Evolutionary conservation across 352 stramenopile genomes (phyloP).

Genomic region (Elongisporangium anandrum): DNA sequence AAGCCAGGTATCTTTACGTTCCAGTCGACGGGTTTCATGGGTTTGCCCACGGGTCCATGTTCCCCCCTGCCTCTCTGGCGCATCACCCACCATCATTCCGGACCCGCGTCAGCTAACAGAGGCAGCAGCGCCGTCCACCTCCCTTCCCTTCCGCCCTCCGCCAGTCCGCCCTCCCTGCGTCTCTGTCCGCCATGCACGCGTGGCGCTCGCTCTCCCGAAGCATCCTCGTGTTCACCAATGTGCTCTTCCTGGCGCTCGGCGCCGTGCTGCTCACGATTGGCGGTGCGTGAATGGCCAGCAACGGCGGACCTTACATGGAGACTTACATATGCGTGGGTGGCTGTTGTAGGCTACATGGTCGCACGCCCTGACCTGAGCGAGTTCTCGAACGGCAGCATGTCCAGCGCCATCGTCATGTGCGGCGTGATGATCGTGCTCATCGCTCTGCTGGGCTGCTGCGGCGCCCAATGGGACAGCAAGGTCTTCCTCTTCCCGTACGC

Average conservation of each 20-base stretch:
- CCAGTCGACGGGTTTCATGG: background rate
- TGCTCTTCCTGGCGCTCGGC: slow-evolving; percentile 82
- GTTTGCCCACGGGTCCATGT: background rate
- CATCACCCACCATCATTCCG: background rate
- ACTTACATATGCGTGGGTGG: slow-evolving; percentile 7
- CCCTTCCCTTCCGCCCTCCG: background rate
- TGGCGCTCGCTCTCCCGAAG: slow-evolving; percentile 75
- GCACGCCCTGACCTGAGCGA: slow-evolving; percentile 73
- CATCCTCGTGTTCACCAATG: slow-evolving; percentile 86
- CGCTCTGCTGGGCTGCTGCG: slow-evolving; percentile 70
- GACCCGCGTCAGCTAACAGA: background rate
- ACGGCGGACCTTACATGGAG: background rate
- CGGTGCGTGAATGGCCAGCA: slow-evolving; percentile 25
- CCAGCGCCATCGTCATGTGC: slow-evolving; percentile 76
- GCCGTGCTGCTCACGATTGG: slow-evolving; percentile 76
- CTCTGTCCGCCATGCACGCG: slow-evolving; percentile 36
- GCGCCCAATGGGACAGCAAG: slow-evolving; percentile 84
- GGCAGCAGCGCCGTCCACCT: too few relatives aligned
- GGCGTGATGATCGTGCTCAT: slow-evolving; percentile 76
- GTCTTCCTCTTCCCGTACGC: slow-evolving; percentile 82
- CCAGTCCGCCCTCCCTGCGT: slow-evolving; percentile 6
- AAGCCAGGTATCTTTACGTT: background rate
- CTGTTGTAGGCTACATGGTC: slow-evolving; percentile 65
- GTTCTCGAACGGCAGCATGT: slow-evolving; percentile 77
- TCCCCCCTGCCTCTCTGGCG: too few relatives aligned